Evolutionary conservation across 768 basidiomycete species (phyloP), one percentile per base, ranked within the genome.

Genomic region (Mycena galericulata): DNA sequence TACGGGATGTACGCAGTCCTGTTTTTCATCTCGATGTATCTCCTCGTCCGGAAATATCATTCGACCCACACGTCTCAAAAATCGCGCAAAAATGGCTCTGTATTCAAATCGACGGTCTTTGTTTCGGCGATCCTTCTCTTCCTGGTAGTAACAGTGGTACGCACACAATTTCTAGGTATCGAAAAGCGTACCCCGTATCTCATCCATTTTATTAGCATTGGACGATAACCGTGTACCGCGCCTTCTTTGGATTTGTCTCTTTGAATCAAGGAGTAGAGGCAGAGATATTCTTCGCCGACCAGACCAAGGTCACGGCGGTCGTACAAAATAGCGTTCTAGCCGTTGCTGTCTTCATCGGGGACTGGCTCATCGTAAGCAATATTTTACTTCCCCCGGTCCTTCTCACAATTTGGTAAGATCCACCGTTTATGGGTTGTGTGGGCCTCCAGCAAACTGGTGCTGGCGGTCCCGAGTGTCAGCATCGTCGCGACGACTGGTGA

Each of bases 401-500:
- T 41, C 10, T 32, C 8, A 32, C 3, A 5, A 30, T 18, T 22
- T 12, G 12, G 11, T 0, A 36, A 67, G 66, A 67, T 67, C 2
- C 46, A 67, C 20, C 66, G 66, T 8, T 50, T 67, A 41, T 66
- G 65, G 65, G 51, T 66, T 17, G 65, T 66, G 9, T 66, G 57
- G 65, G 9, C 45, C 15, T 32, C 5, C 40, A 67, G 27, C 43
- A 62, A 61, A 49, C 8, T n/a, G 4, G 53, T 56, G 1, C 17
- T 67, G 11, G 32, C 46, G 9, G 29, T 67, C 17, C 66, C 66
- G 4, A 20, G 24, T 3, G 22, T 36, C 11, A 47, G 29, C 22
- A 32, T 61, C 4, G 18, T 47, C 4, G 2, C 29, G 1, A 14
- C 55, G 2, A 40, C 45, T 5, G 38, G 66, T 62, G 22, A 46